These are phyloP conservation scores for Verticillium dahliae DNA, from an alignment of 2,329 filamentous ascomycete genomes.

Conservation along the genomic window DNA sequence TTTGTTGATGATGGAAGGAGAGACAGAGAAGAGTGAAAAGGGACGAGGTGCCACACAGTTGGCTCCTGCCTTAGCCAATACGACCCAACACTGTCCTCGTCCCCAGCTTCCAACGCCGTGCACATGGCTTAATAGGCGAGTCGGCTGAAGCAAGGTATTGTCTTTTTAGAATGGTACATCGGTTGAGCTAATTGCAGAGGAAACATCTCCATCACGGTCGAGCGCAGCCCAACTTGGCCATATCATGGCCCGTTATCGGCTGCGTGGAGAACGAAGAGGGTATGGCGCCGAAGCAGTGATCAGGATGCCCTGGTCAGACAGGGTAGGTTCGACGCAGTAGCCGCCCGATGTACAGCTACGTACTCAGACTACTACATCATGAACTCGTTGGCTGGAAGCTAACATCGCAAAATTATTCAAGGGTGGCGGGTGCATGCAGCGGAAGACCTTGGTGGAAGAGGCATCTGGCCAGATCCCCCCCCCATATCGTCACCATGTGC, in stretches of 20 bases:
- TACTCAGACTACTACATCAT: not conserved
- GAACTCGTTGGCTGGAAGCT: not conserved
- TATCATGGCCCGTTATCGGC: not conserved
- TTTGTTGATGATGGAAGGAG: not conserved
- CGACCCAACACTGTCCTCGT: not conserved
- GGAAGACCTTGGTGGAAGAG: not conserved
- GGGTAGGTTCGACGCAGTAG: not conserved
- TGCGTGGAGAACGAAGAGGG: not conserved
- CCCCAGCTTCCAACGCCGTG: not conserved
- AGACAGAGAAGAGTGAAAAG: not conserved
- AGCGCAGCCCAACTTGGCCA: not conserved
- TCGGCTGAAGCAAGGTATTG: not conserved
- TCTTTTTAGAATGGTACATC: too few relatives aligned
- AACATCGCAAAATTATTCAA: not conserved
- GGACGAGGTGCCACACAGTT: not conserved
- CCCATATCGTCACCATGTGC: not conserved
- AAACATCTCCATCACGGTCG: not conserved
- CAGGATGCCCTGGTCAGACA: not conserved
- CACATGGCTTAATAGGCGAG: not conserved
- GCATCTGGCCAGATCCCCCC: not conserved
- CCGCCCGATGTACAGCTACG: not conserved
- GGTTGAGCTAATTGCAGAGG: too few relatives aligned
- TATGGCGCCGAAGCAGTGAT: not conserved
- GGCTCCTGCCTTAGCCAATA: not conserved
- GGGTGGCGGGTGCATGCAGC: not conserved